Conservation (phyloP, 768 basidiomycete species). For the Ephemerocybe angulata region DNA sequence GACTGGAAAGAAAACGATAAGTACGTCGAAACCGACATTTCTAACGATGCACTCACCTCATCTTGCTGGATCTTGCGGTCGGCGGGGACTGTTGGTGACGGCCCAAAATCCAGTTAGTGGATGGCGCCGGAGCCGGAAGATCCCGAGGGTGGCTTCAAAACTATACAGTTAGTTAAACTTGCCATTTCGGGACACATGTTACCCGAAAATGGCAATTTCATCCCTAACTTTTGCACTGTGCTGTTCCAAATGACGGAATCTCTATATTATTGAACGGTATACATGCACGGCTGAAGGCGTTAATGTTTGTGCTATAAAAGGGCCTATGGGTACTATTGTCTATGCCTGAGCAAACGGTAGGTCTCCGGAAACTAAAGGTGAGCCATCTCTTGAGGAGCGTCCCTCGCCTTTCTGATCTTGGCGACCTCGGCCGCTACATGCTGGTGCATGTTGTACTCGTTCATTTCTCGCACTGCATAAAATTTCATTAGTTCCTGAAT, state of each 20-base stretch:
- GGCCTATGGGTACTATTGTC: no score
- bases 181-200: background rate
- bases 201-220: background rate
- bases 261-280: no score
- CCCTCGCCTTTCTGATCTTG: slow-evolving; percentile 7
- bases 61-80: slow-evolving; percentile 50
- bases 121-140: slow-evolving; percentile 23
- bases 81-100: slow-evolving; percentile 31
- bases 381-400: slow-evolving; percentile 9
- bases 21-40: slow-evolving; percentile 8
- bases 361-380: background rate
- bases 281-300: no score
- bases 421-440: slow-evolving; percentile 15
- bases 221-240: no score
- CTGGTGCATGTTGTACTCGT: slow-evolving; percentile 29
- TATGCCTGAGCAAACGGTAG: no score
- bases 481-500: background rate
- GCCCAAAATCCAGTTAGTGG: slow-evolving; percentile 22
- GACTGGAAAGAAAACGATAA: slow-evolving; percentile 42
- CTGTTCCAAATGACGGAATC: no score
- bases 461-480: slow-evolving; percentile 29
- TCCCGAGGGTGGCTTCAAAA: slow-evolving; percentile 37
- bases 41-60: slow-evolving; percentile 49
- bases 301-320: no score
- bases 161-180: slow-evolving; percentile 2